A percentile compares a stretch with the other conserved stretches of the same genome.
phyloP scores from a whole-genome alignment of 2,329 filamentous ascomycete genomes.

The Fusarium chlamydosporum region DNA sequence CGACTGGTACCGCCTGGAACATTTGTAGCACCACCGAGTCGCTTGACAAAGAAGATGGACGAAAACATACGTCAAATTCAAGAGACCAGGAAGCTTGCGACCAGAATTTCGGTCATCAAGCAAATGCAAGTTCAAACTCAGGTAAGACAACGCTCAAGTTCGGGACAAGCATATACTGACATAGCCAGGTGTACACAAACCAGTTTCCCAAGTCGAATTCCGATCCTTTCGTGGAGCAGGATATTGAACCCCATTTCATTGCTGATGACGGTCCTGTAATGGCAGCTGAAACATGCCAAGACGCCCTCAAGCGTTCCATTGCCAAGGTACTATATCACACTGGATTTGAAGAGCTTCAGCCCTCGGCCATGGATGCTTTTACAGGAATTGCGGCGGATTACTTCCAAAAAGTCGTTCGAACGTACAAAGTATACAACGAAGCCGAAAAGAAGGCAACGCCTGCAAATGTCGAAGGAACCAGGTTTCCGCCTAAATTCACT shows the following conservation, averaged over 20 bases:
- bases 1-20: conserved; percentile 80
- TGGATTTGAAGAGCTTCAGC: conserved; percentile 97
- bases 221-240: conserved; percentile 87
- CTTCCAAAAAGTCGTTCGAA: conserved; percentile 85
- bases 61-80: conserved; percentile 95
- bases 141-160: conserved; percentile 64
- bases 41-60: conserved; percentile 84
- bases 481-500: conserved; percentile 76
- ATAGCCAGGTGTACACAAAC: conserved; percentile 86
- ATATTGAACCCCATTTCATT: conserved; percentile 89
- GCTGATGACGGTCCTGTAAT: conserved; percentile 91
- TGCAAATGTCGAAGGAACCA: conserved; percentile 57
- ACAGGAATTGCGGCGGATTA: conserved; percentile 92
- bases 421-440: conserved; percentile 86
- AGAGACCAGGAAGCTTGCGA: conserved; percentile 94
- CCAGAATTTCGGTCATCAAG: conserved; percentile 97
- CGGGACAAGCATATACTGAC: conserved; percentile 25
- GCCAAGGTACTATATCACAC: conserved; percentile 96
- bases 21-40: conserved; percentile 82
- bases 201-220: conserved; percentile 98
- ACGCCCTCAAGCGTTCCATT: conserved; percentile 89
- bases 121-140: conserved; percentile 99
- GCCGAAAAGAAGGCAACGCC: conserved; percentile 78
- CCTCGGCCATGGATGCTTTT: conserved; percentile 89
- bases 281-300: conserved; percentile 83